Percentiles rank a stretch among this genome's conserved stretches.
Evolutionary conservation across 257 asterid species (phyloP).

Genomic region (Solanum pimpinellifolium): DNA sequence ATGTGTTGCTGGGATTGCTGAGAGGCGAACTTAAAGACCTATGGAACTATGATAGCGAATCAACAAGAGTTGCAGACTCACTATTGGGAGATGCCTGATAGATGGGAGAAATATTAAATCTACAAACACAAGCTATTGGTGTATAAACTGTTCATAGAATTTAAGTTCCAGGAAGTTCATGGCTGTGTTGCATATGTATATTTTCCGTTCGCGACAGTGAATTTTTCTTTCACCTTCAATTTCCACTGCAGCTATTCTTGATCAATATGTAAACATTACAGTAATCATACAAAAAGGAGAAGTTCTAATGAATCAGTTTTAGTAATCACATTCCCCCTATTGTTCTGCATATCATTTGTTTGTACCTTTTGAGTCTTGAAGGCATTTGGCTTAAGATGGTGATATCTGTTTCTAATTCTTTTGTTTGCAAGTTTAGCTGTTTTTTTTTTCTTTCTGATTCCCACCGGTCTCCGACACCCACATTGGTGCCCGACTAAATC

Average conservation of each 20-base stretch:
- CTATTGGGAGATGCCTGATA: neutral
- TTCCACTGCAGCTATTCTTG: neutral
- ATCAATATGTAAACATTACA: neutral
- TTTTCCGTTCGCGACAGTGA: neutral
- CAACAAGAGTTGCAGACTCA: neutral
- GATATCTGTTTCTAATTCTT: neutral
- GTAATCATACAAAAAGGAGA: neutral
- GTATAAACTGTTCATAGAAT: neutral
- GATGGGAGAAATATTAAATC: neutral
- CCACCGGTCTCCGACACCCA: accelerated
- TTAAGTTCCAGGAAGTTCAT: neutral
- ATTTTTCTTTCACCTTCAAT: neutral
- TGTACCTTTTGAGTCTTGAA: neutral
- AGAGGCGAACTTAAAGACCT: slow-evolving; percentile 33
- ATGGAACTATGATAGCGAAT: slow-evolving; percentile 19
- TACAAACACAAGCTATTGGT: neutral
- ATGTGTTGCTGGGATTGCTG: slow-evolving; percentile 24
- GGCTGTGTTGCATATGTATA: neutral
- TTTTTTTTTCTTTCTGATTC: no score
- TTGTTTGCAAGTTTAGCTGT: neutral
- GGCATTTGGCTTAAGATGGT: neutral
- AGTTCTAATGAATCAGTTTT: neutral
- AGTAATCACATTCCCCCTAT: neutral
- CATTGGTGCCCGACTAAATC: no score
- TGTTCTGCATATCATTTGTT: neutral